Conservation (phyloP, 495 filamentous ascomycete species). For the Durotheca rogersii region DNA sequence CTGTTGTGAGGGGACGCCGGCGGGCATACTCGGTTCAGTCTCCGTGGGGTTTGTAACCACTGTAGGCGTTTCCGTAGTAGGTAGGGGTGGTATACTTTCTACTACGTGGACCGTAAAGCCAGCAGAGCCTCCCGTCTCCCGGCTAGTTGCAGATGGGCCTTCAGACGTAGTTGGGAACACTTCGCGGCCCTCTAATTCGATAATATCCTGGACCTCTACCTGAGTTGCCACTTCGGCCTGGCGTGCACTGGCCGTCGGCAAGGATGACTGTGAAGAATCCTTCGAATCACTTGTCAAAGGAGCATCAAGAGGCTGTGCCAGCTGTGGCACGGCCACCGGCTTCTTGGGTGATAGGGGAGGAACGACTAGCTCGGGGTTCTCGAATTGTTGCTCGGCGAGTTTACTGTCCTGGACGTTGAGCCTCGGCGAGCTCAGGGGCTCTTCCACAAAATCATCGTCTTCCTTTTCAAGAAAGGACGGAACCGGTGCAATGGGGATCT, state of each 20-base stretch:
- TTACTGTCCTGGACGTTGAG: slow-evolving; percentile 47
- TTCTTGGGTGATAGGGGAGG: slow-evolving; percentile 53
- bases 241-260: neutral
- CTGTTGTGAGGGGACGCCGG: neutral
- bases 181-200: neutral
- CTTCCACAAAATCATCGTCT: slow-evolving; percentile 70
- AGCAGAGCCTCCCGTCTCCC: neutral
- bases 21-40: neutral
- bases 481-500: slow-evolving; percentile 36
- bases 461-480: slow-evolving; percentile 54
- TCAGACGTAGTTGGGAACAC: neutral
- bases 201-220: neutral
- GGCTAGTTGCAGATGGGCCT: neutral
- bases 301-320: neutral
- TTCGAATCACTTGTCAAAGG: neutral
- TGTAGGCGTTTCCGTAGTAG: neutral
- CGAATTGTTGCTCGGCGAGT: slow-evolving; percentile 38
- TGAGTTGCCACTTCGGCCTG: neutral
- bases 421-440: slow-evolving; percentile 62
- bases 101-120: neutral
- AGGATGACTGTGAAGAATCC: neutral
- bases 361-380: slow-evolving; percentile 49
- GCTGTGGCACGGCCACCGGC: slow-evolving; percentile 20
- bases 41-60: neutral
- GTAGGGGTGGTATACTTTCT: neutral